These are phyloP conservation scores for Immersiporthe knoxdaviesiana DNA, from an alignment of 2,329 filamentous ascomycete species.

Conservation along the genomic window DNA sequence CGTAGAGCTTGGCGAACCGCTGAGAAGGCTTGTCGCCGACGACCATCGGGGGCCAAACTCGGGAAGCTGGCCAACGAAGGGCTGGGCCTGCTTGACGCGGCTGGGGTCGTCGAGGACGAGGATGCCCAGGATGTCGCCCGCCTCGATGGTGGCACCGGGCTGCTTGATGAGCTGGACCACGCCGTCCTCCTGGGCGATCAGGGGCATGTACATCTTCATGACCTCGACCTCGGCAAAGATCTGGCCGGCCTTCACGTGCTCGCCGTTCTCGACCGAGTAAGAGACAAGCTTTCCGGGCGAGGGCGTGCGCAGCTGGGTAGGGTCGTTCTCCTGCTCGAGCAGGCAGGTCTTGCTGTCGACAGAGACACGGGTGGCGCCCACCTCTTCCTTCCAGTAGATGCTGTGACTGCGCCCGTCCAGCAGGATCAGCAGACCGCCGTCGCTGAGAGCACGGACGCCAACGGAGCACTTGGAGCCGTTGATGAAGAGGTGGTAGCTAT, in stretches of 20 bases:
- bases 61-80: conserved; percentile 89
- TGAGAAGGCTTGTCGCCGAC: conserved; percentile 91
- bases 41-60: conserved; percentile 84
- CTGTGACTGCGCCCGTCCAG: conserved; percentile 94
- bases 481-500: conserved; percentile 98
- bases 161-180: conserved; percentile 99
- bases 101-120: conserved; percentile 92
- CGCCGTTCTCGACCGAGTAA: conserved; percentile 93
- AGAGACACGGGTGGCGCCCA: conserved; percentile 90
- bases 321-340: conserved; percentile 98
- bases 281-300: conserved; percentile 98
- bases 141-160: conserved; percentile 94
- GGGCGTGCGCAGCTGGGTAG: conserved; percentile 91
- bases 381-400: conserved; percentile 99
- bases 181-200: conserved; percentile 92
- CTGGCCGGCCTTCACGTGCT: conserved; percentile 90
- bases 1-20: conserved; percentile 76
- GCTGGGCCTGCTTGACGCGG: conserved; percentile 94
- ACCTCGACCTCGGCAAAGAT: conserved; percentile 97
- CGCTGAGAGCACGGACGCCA: conserved; percentile 87
- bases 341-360: conserved; percentile 98
- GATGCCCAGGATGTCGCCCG: conserved; percentile 98
- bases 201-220: conserved; percentile 99
- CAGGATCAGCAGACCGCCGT: conserved; percentile 90
- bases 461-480: conserved; percentile 97